Evolutionary conservation across 768 basidiomycete genomes (phyloP), one percentile per base, ranked within the genome.

Genomic region (Saitozyma podzolica): DNA sequence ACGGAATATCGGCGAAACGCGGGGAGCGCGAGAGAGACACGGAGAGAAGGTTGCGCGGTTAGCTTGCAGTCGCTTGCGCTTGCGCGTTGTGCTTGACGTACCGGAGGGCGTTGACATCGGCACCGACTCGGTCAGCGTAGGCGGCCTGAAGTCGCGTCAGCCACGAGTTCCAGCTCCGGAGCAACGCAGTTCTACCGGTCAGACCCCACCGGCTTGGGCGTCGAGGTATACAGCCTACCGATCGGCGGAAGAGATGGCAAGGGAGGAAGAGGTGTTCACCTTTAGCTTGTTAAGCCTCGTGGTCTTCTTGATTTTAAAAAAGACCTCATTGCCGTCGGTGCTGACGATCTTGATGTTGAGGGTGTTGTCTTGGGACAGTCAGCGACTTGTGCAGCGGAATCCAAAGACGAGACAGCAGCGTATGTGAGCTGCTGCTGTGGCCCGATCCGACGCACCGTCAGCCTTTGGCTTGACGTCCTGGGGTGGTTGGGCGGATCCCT

Each of bases 221-320:
- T 29, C 29, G 29, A 29, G 29, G 29, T 29, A 2, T 2, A 29
- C 29, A 29, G 29, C 5, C 29, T 29, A 5, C 29, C 29, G 29
- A 48, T 17, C 9, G 40, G 19, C 39, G 19, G 54, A 16, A 16
- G 16, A 4, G 16, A 5, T 56, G 29, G 51, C 13, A 6, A 53
- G 29, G 51, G 20, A 53, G 7, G 13, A 1, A 53, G 13, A 43
- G 17, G n/a, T 29, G 62, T 71, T 50, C 67, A 73, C 89, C 78
- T 92, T 90, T 29, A 95, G 85, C 83, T 95, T 96, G 84, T 87
- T 89, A 70, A 96, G 81, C 83, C 89, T 92, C 50, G 92, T 94
- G 80, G 85, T 89, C 75, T 89, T 86, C 82, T 94, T 96, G 82
- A 96, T 94, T 85, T 96, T 95, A 85, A 96, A 96, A 81, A 89